Percentiles rank a stretch among this genome's conserved stretches.
These are phyloP conservation scores for Apostasia shenzhenica DNA, from an alignment of 106 monocot genomes.

Conservation along the genomic window DNA sequence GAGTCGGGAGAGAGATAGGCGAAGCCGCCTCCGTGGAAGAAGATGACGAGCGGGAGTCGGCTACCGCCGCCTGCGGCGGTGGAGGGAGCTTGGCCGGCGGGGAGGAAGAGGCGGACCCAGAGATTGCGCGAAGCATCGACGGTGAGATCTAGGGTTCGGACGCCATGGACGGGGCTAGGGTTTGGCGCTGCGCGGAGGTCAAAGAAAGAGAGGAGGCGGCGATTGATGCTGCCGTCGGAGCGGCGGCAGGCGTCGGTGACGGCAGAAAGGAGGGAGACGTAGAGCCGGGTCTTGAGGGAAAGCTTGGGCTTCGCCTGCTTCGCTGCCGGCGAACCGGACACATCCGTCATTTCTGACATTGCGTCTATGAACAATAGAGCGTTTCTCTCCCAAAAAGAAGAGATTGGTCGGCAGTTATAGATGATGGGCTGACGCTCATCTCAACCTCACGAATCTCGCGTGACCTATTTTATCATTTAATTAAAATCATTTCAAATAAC, in stretches of 20 bases:
- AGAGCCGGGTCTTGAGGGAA: slow-evolving; percentile 23
- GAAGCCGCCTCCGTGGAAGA: slow-evolving; percentile 11
- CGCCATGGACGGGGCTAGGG: slow-evolving; percentile 24
- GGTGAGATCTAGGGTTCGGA: slow-evolving; percentile 39
- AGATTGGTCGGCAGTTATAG: too few species aligned
- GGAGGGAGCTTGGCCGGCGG: background rate
- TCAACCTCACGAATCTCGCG: too few species aligned
- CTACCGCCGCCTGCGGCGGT: background rate
- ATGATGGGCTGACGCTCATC: too few species aligned
- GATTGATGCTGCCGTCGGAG: slow-evolving; percentile 64
- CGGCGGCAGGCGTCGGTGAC: slow-evolving; percentile 40
- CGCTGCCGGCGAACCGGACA: background rate
- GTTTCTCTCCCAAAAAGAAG: too few species aligned
- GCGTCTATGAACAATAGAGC: too few species aligned
- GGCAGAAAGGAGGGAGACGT: slow-evolving; percentile 10
- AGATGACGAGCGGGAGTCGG: slow-evolving; percentile 16
- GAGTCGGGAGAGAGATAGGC: slow-evolving; percentile 9
- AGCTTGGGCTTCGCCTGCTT: background rate
- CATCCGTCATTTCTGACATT: background rate
- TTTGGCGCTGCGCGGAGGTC: slow-evolving; percentile 20
- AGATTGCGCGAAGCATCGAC: slow-evolving; percentile 30
- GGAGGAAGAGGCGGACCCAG: slow-evolving; percentile 47
- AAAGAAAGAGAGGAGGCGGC: slow-evolving; percentile 34
- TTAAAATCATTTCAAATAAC: too few species aligned
- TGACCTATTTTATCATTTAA: too few species aligned